phyloP scores from a whole-genome alignment of 2,329 filamentous ascomycete species.

The Exophiala spinifera region DNA sequence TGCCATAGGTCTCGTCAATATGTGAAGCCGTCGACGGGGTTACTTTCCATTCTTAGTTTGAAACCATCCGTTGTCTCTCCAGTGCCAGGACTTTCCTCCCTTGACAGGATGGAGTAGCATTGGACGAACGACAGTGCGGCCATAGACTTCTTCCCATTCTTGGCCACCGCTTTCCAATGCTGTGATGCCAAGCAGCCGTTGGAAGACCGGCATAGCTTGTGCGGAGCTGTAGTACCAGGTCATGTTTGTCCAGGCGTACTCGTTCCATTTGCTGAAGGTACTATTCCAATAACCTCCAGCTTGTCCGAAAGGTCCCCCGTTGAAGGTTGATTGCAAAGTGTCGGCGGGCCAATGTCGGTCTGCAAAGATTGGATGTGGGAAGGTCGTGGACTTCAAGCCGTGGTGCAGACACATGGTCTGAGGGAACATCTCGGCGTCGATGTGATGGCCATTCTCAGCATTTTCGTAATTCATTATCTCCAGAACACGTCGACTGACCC shows the following conservation, averaged over 20 bases:
- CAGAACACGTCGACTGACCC: conserved; percentile 67
- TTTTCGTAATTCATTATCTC: conserved; percentile 77
- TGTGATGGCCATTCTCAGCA: conserved; percentile 63
- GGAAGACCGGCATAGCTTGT: conserved; percentile 34
- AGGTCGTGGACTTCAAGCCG: conserved; percentile 74
- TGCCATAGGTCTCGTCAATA: not conserved
- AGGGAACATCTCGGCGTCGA: conserved; percentile 77
- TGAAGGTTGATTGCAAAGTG: conserved; percentile 34
- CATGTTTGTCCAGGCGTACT: conserved; percentile 34
- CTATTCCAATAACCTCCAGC: conserved; percentile 35
- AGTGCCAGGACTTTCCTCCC: conserved; percentile 36
- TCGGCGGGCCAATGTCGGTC: conserved; percentile 63
- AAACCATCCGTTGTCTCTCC: conserved; percentile 27
- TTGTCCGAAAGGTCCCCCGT: conserved; percentile 34
- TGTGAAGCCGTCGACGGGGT: conserved; percentile 1
- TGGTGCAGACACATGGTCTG: conserved; percentile 71
- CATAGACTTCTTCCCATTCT: conserved; percentile 33
- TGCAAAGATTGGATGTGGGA: conserved; percentile 75
- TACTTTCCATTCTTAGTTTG: conserved; percentile 28
- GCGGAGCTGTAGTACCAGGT: conserved; percentile 37
- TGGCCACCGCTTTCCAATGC: conserved; percentile 28
- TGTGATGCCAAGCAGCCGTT: conserved; percentile 32
- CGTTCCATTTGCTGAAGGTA: conserved; percentile 35
- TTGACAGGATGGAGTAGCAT: conserved; percentile 36
- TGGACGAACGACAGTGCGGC: conserved; percentile 30